phyloP scores from a whole-genome alignment of 2,329 filamentous ascomycete species.

The Atkinsonella texensis region DNA sequence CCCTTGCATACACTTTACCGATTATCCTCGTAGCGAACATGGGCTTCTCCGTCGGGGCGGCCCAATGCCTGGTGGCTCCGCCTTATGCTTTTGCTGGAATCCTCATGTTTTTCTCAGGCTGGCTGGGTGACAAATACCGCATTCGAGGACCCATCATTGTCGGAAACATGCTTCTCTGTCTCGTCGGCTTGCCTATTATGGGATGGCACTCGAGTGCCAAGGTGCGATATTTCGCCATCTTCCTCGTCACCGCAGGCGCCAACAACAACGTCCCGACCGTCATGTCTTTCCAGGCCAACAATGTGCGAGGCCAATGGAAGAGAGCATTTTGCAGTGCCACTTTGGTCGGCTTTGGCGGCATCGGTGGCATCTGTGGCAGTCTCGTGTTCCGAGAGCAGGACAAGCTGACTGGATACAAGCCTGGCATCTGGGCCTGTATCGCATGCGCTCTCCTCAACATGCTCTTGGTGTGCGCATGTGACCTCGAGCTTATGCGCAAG shows the following conservation, averaged over 20 bases:
- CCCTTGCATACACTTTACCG: constrained; percentile 68
- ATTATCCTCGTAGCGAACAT: constrained; percentile 55
- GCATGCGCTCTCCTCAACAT: constrained; percentile 34
- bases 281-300: constrained; percentile 77
- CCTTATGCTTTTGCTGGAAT: constrained; percentile 55
- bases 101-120: constrained; percentile 47
- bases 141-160: constrained; percentile 54
- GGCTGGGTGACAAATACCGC: constrained; percentile 53
- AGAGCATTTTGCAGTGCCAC: constrained; percentile 67
- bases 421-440: constrained; percentile 44
- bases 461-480: constrained; percentile 30
- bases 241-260: constrained; percentile 62
- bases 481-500: constrained; percentile 27
- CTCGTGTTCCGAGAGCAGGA: constrained; percentile 57
- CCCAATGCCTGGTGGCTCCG: constrained; percentile 62
- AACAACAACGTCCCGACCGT: constrained; percentile 66
- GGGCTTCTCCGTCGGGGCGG: constrained; percentile 48
- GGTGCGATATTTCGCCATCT: constrained; percentile 62
- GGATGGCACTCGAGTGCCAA: constrained; percentile 46
- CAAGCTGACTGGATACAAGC: constrained; percentile 35
- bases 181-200: constrained; percentile 62
- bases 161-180: constrained; percentile 51
- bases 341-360: constrained; percentile 62
- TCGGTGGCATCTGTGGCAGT: constrained; percentile 67
- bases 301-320: constrained; percentile 83